These are phyloP conservation scores for Candida germanica DNA, from an alignment of 805 yeast species.

Conservation along the genomic window DNA sequence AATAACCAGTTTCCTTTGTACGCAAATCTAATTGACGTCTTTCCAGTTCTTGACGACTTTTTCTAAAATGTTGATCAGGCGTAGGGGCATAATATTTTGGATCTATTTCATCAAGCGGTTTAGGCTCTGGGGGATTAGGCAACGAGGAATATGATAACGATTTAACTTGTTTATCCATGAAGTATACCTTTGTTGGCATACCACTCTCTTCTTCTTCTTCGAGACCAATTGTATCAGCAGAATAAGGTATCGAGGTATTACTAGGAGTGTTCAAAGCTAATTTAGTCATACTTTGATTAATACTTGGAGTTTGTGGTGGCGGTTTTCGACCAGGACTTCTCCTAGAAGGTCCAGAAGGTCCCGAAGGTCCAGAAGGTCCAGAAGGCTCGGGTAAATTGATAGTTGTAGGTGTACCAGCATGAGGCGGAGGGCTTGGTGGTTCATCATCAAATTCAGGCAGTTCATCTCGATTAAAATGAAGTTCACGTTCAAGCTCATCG, in stretches of 20 bases:
- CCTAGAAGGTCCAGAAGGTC: slow-evolving; percentile 7
- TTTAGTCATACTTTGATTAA: neutral
- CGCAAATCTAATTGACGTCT: slow-evolving; percentile 25
- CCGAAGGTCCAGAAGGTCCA: slow-evolving; percentile 1
- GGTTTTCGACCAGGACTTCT: slow-evolving; percentile 19
- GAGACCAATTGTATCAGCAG: slow-evolving; percentile 41
- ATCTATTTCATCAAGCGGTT: slow-evolving; percentile 27
- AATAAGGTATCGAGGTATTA: slow-evolving; percentile 32
- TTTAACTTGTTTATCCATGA: slow-evolving; percentile 32
- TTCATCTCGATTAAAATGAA: slow-evolving; percentile 6
- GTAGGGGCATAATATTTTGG: slow-evolving; percentile 46
- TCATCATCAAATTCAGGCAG: neutral
- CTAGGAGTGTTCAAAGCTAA: slow-evolving; percentile 7
- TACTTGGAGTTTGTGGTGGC: slow-evolving; percentile 13
- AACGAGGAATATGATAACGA: slow-evolving; percentile 23
- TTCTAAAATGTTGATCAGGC: slow-evolving; percentile 40
- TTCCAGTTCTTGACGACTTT: slow-evolving; percentile 16
- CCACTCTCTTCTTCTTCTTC: slow-evolving; percentile 20
- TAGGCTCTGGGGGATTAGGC: slow-evolving; percentile 19
- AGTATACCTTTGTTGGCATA: slow-evolving; percentile 34
- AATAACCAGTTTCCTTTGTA: slow-evolving; percentile 35
- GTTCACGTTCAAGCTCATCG: slow-evolving; percentile 14
- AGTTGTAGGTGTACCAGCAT: slow-evolving; percentile 6
- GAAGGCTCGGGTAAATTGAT: too few relatives aligned
- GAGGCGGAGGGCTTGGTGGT: slow-evolving; percentile 16